Base-by-base conservation (phyloP, 345 rosid genomes). In the Gossypium bickii region DNA sequence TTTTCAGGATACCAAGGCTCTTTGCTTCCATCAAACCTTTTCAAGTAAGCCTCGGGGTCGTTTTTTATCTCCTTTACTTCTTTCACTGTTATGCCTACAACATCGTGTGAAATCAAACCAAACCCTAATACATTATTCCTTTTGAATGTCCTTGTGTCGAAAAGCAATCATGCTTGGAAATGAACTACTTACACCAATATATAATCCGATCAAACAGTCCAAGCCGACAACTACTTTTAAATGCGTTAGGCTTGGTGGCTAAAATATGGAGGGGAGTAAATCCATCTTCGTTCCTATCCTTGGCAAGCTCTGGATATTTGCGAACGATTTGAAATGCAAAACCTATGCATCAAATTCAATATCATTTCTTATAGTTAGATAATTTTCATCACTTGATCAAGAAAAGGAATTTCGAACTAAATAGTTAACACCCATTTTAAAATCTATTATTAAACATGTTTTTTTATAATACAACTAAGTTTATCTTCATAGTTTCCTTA, bases 281-380 rank as follows among this genome's bases (percentile, higher is more conserved):
- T 24, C 87, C 87, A 12, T 25, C 7, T 58, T 52, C 71, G 56
- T 84, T 83, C 61, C 61, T 52, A 5, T 0, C 12, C 47, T 78
- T 73, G 2, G 73, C 83, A 17, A 86, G 79, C 0, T 79, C n/a
- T 34, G 10, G n/a, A 24, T 80, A 71, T 16, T 47, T 7, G 48
- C 51, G 17, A n/a, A 88, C 81, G 20, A 88, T 88, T 52, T 84
- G 86, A 72, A 79, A 86, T 59, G 89, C 88, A 74, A 88, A 79
- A 59, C 79, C 89, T 88, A 67, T 11, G 22, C 60, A 11, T 49
- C 7, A 27, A 16, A 17, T n/a, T 53, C 22, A 9, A 9, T 18
- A 55, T 55, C 0, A 55, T n/a, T 49, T 53, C 2, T 55, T 47
- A 2, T 47, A 10, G 51, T 47, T 12, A 47, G 3, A 47, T 47